Evolutionary conservation across 2,329 filamentous ascomycete genomes (phyloP), one percentile per base, ranked within the genome.

Genomic region (Akanthomyces uredinophilus): DNA sequence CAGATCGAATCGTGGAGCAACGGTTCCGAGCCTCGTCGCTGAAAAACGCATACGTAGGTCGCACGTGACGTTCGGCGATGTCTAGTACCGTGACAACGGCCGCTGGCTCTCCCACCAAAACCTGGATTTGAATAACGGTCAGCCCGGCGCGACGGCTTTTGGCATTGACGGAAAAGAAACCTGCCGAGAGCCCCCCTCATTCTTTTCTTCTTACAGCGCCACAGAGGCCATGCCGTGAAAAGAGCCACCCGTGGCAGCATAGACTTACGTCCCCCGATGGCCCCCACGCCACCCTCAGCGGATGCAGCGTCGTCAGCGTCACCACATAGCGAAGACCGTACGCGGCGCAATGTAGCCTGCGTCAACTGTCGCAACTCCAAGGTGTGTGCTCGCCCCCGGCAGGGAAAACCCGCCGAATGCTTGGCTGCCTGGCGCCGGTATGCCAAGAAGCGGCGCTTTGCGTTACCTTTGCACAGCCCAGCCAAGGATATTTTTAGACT

Each of bases 291-390:
- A 64, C 67, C 70, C 49, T 70, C 69, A 62, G 69, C 67, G 60
- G 70, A 70, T 66, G 67, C 69, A 43, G 64, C 64, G 49, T 37
- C 62, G 46, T 60, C 62, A 56, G 68, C 70, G 29, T 69, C 67
- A 64, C 58, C 62, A 62, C 61, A 57, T 16, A 58, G 39, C 46
- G 69, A 69, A 37, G 72, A 70, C 56, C 72, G 68, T 56, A 73
- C 74, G 50, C 71, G 72, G 56, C 70, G 74, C 60, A 76, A 75
- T 61, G 72, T 76, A 63, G 74, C 74, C 24, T 76, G 74, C 52
- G 70, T 76, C 59, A 75, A 70, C 67, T 76, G 74, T 62, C 73
- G 74, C 51, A 73, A 76, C 64, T 76, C 75, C 61, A 77, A 77
- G 70, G 75, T 76, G 65, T 68, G 29, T 64, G 24, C 39, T 47